Evolutionary conservation across 371 early-diverging fungal genomes (phyloP), one percentile per base, ranked within the genome.

Genomic region (Mucor indicus): DNA sequence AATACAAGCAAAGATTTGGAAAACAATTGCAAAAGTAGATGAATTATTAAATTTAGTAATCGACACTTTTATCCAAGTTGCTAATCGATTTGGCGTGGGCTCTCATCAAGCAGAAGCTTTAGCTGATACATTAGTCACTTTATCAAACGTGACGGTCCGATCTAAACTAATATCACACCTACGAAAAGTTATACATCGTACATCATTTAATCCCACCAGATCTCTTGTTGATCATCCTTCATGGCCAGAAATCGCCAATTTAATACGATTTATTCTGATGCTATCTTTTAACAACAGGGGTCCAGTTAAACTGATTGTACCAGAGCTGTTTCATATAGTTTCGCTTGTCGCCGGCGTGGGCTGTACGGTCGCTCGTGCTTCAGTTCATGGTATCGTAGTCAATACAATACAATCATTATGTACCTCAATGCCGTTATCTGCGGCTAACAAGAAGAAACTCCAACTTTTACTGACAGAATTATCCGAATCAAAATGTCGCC

Each of bases 341-440:
- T 77, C 89, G 17, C 64, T 93, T 45, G 57, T 91, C 38, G 85
- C 86, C 1, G 92, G 91, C 5, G 74, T 88, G 2, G 96, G 95
- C 0, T 76, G 89, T 0, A 85, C 91, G 1, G 52, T 89, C 24
- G 81, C 92, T 24, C 83, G 95, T 1, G 74, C 89, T 0, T 84
- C 93, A 8, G 76, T 94, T 16, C 95, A 93, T 53, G 94, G 93
- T 1, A 75, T 91, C 38, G 82, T 91, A n/a, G 79, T 92, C 37
- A 93, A 95, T 47, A 74, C 90, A 38, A 84, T 93, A 12, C 95
- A 94, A 55, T 83, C 89, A 1, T 55, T 94, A 21, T 89, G 85
- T 27, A 88, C 90, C 7, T 77, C 79, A 2, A 71, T 79, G 31
- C 75, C 84, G 1, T 48, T 82, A 11, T 77, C 79, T 4, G 72